Conservation (phyloP, 306 rosid genomes). For the Cucumis hystrix region DNA sequence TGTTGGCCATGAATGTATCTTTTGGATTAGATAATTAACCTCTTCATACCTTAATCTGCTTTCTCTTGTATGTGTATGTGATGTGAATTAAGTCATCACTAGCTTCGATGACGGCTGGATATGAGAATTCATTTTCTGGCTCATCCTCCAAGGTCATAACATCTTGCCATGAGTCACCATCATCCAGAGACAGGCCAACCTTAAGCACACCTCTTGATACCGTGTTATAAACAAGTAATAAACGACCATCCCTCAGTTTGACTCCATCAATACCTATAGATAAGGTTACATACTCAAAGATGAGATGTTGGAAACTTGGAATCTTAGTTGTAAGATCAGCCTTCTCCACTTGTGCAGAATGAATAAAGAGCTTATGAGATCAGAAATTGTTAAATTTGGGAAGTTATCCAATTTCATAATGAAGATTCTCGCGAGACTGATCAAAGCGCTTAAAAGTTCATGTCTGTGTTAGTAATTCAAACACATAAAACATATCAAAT, state of each 20-base stretch:
- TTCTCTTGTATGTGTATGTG: constrained; percentile 71
- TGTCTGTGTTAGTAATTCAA: too few species aligned
- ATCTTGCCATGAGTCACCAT: constrained; percentile 77
- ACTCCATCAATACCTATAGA: constrained; percentile 75
- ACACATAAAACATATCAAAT: too few species aligned
- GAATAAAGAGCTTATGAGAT: background rate
- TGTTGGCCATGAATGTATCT: background rate
- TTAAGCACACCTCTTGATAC: constrained; percentile 62
- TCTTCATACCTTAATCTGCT: constrained; percentile 64
- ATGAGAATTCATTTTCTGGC: constrained; percentile 62
- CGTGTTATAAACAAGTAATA: constrained; percentile 66
- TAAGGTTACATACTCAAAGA: background rate
- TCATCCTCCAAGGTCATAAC: constrained; percentile 62
- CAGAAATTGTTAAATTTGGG: background rate
- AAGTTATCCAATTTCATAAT: background rate
- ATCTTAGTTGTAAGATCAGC: background rate
- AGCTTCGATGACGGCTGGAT: constrained; percentile 85
- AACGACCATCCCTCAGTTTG: constrained; percentile 66
- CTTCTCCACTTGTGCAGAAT: background rate
- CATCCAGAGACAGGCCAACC: constrained; percentile 67
- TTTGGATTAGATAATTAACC: background rate
- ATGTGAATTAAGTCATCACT: constrained; percentile 63
- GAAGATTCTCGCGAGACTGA: background rate
- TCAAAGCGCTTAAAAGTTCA: background rate
- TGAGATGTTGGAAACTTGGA: background rate